Evolutionary conservation across 202 grass and related monocot genomes (phyloP).

Genomic region (Cymbopogon flexuosus): DNA sequence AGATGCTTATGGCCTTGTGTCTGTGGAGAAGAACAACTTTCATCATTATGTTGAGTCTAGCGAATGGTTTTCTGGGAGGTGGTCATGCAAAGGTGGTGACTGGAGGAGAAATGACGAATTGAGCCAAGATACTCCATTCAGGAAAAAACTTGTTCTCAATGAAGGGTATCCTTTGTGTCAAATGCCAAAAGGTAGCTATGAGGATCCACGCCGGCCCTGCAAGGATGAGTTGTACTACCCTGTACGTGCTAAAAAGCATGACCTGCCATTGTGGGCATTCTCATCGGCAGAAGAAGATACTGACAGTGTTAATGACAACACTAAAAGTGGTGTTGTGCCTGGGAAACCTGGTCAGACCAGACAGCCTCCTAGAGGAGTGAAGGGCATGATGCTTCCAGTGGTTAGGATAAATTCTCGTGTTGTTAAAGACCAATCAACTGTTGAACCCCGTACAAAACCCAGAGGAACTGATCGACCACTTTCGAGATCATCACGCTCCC

Average conservation of each 20-base stretch:
- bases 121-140: conserved; percentile 57
- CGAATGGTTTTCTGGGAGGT: conserved; percentile 80
- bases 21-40: conserved; percentile 34
- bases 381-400: conserved; percentile 70
- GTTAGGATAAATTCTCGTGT: conserved; percentile 88
- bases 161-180: conserved; percentile 81
- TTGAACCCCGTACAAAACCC: conserved; percentile 51
- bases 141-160: conserved; percentile 79
- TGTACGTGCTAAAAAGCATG: conserved; percentile 60
- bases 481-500: conserved; percentile 66
- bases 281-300: conserved; percentile 70
- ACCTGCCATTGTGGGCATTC: conserved; percentile 76
- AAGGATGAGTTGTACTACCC: conserved; percentile 69
- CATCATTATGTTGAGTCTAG: conserved; percentile 40
- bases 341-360: conserved; percentile 45
- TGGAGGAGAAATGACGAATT: conserved; percentile 91
- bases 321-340: conserved; percentile 49
- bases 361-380: conserved; percentile 57
- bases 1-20: conserved; percentile 30
- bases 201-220: conserved; percentile 61
- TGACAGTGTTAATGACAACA: conserved; percentile 47
- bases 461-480: conserved; percentile 53
- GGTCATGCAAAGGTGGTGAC: conserved; percentile 90
- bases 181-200: conserved; percentile 59
- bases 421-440: conserved; percentile 54